phyloP scores from a whole-genome alignment of 805 yeast species.

The Yarrowia sp. region DNA sequence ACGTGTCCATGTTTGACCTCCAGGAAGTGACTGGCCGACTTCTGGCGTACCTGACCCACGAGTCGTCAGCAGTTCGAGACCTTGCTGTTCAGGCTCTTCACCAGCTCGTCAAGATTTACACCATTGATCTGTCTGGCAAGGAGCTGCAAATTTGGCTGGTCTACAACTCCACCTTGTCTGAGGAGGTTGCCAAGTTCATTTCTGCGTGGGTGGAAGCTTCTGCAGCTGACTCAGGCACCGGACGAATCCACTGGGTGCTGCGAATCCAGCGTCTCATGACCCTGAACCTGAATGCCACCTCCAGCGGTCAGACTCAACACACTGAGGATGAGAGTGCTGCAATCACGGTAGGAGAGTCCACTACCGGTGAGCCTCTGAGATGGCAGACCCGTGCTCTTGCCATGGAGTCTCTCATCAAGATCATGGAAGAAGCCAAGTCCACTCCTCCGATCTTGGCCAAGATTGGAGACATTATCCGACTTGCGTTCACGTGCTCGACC shows the following conservation, averaged over 20 bases:
- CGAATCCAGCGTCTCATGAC: slow-evolving; percentile 54
- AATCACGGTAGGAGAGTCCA: slow-evolving; percentile 50
- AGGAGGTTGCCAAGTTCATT: slow-evolving; percentile 57
- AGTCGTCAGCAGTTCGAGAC: slow-evolving; percentile 45
- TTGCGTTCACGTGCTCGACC: slow-evolving; percentile 83
- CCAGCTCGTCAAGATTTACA: slow-evolving; percentile 64
- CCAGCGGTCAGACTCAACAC: slow-evolving; percentile 47
- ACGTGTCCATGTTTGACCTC: slow-evolving; percentile 51
- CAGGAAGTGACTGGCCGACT: slow-evolving; percentile 46
- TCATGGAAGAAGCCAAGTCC: slow-evolving; percentile 47
- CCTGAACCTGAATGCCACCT: slow-evolving; percentile 41
- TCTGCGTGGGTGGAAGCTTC: slow-evolving; percentile 67
- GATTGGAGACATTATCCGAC: slow-evolving; percentile 68
- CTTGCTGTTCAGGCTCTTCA: slow-evolving; percentile 63
- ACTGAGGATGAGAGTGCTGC: slow-evolving; percentile 35
- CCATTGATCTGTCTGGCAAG: slow-evolving; percentile 51
- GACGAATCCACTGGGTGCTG: slow-evolving; percentile 58
- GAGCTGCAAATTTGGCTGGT: slow-evolving; percentile 67
- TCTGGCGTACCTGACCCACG: slow-evolving; percentile 36
- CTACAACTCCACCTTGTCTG: slow-evolving; percentile 55
- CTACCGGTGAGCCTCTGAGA: slow-evolving; percentile 50
- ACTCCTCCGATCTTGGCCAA: slow-evolving; percentile 44
- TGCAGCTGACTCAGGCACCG: slow-evolving; percentile 40
- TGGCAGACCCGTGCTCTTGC: slow-evolving; percentile 57
- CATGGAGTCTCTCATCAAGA: slow-evolving; percentile 43